phyloP scores from a whole-genome alignment of 805 yeast species.

The Kodamaea sagamina region DNA sequence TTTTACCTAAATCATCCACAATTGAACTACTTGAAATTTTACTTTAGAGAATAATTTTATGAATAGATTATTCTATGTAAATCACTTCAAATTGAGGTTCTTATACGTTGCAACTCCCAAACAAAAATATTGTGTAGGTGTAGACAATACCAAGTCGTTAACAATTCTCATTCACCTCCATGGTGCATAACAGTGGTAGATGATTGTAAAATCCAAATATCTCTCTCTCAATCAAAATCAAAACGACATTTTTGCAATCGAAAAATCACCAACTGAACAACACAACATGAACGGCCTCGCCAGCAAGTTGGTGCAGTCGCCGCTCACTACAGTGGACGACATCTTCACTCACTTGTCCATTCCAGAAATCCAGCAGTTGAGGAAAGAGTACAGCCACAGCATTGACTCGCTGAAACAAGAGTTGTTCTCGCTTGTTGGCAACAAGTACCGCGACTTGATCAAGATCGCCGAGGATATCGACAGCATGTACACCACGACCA shows the following conservation, averaged over 20 bases:
- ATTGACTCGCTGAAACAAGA: conserved; percentile 33
- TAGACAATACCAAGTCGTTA: no score
- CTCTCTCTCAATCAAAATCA: no score
- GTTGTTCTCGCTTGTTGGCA: conserved; percentile 40
- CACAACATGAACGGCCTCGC: conserved; percentile 6
- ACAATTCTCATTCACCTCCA: no score
- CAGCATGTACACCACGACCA: conserved; percentile 28
- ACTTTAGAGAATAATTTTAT: no score
- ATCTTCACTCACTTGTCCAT: conserved; percentile 35
- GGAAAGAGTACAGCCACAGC: conserved; percentile 28
- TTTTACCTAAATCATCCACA: no score
- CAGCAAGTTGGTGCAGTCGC: conserved; percentile 10
- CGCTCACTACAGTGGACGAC: conserved; percentile 32
- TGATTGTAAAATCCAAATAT: no score
- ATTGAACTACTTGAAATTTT: no score
- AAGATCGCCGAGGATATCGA: conserved; percentile 46
- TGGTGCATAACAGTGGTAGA: no score
- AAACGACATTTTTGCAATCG: not conserved
- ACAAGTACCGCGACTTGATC: conserved; percentile 45
- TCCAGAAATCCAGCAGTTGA: conserved; percentile 34
- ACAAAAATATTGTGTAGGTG: no score
- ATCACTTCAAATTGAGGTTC: no score
- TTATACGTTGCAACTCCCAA: no score
- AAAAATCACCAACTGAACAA: conserved; percentile 2
- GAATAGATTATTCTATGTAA: no score